Evolutionary conservation across 75 land plant species (phyloP), one percentile per base, ranked within the genome.

Genomic region (Ceratopteris richardii): DNA sequence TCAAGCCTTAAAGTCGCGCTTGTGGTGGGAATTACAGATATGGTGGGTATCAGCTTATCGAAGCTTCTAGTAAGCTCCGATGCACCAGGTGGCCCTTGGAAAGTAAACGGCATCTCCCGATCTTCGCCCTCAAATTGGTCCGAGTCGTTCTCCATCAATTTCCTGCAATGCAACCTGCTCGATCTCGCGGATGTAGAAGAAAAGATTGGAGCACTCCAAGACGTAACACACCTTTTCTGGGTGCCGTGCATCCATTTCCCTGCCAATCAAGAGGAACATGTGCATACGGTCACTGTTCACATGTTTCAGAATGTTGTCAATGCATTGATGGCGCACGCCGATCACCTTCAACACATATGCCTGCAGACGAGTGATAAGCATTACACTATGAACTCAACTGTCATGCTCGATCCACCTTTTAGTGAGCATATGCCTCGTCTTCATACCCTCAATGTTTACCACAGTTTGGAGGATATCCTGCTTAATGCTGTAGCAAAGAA

Each of bases 321-420:
- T 9, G 77, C 83, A 1, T 57, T 90, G 4, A 41, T 90, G 13
- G 72, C 84, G n/a, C 73, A 78, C 29, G 80, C 84, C 4, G 68
- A 68, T 0, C 60, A 64, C 27, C 75, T 90, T 24, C 71, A 67
- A 36, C 96, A 90, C 58, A 54, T 90, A 28, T 71, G 71, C 58
- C 64, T 87, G 39, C 92, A 87, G 48, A 90, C 96, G 7, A 92
- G 96, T 0, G 52, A 56, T 28, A 80, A 87, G 26, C 97, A 91
- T 42, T 91, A 87, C 1, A 1, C 55, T 7, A 73, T 61, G 7
- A 56, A 52, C 18, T 20, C 19, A 5, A n/a, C 23, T 4, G 3
- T 4, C 27, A 26, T 72, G 56, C 77, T 67, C 46, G 91, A 83
- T 10, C 60, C 85, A 0, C 87, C 96, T 0, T 90, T 74, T 57